Base-by-base conservation (phyloP, 805 yeast species). In the Candida easanensis region DNA sequence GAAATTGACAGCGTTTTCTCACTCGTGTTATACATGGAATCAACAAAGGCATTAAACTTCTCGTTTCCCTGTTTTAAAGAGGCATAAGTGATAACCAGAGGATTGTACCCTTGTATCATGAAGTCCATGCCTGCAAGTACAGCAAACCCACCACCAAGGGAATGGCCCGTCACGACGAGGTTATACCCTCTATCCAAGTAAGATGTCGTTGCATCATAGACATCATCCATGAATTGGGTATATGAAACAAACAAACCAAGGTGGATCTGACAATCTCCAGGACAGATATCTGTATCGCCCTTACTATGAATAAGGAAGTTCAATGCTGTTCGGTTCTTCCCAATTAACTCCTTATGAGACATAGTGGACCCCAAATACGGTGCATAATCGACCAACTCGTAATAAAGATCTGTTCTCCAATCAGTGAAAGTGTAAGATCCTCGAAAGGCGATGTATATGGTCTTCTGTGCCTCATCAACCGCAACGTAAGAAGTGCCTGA, bases 81-180 rank as follows among this genome's bases (percentile, higher is more conserved):
- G 2, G 83, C 91, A 62, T 65, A 80, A 1, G 84, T 71, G 26
- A 83, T 62, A 1, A 83, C 76, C 32, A 74, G 57, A 1, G 85
- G 82, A 11, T 74, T 60, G 44, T 63, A 66, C 0, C 87, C 88
- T 55, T 75, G 48, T n/a, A 77, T 49, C 42, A 71, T 63, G 36
- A 82, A 67, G 52, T 85, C 93, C 20, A 79, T 67, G 0, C 84
- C 90, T 8, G 78, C 72, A 22, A 86, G 63, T 4, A 70, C 61
- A 2, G 89, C 83, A 37, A 82, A 59, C 0, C 90, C 89, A 6
- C 82, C 95, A 3, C 89, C 90, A 36, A 86, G 63, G 0, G 93
- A 86, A 62, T 86, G 95, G 0, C 95, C 95, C 1, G 80, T 66
- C 2, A 82, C 70, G 3, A 76, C 69, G 5, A 84, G 44, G 21